Evolutionary conservation across 257 asterid species (phyloP), one percentile per base, ranked within the genome.

Genomic region (Cruciata laevipes): DNA sequence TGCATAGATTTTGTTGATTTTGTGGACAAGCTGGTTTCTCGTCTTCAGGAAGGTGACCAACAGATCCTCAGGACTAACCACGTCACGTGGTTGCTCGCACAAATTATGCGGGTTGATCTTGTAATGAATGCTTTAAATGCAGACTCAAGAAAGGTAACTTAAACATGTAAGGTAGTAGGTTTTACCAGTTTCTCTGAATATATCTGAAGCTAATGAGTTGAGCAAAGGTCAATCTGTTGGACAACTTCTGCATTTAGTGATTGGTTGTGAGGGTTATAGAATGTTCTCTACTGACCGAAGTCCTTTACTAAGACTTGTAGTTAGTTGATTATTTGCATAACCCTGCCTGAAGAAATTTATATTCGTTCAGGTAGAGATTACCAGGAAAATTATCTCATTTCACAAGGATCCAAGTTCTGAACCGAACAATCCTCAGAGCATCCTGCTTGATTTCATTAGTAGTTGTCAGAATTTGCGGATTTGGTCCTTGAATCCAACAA

Each of bases 381-480:
- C 99, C 67, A 71, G 89, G 81, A 93, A 93, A 76, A 86, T 93
- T 73, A 87, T 93, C 58, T 90, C 99, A 2, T 93, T 93, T 85
- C 99, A 93, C 77, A 90, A 83, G 80, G 99, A 93, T 71, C 95
- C 85, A 76, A 87, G 84, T 77, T 76, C 92, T 63, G 99, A 93
- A 74, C 96, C 95, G 53, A 90, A 85, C 72, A 90, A 82, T 77
- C 89, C 99, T 44, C 96, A 88, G 81, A 84, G 92, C 74, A 86
- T 93, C 79, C 85, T 93, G 77, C 87, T 93, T 69, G 99, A 93
- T 78, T 93, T 90, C 86, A 84, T 93, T 65, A 93, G 96, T 88
- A 93, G 99, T 80, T 93, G 99, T 72, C 99, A 88, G 84, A 93
- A 90, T 81, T 85, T 93, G 82, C 89, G 99, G 61, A 90, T 93